Evolutionary conservation across 306 rosid species (phyloP).

Genomic region (Cajanus cajan): DNA sequence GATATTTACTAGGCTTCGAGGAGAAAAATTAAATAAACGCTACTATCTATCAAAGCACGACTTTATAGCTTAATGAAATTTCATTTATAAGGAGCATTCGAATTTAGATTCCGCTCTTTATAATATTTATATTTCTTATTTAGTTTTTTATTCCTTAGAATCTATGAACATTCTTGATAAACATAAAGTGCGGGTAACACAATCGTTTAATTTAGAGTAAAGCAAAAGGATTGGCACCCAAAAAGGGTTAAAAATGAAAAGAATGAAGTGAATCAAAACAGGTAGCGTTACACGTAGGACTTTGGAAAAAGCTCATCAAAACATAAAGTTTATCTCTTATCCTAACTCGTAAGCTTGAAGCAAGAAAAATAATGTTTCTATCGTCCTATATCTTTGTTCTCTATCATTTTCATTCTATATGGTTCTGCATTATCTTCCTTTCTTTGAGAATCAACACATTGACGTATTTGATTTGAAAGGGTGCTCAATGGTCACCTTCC

Average conservation of each 20-base stretch:
- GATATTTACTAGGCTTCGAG: background rate
- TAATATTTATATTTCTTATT: background rate
- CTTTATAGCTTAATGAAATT: background rate
- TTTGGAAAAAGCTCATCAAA: background rate
- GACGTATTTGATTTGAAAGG: slow-evolving; percentile 25
- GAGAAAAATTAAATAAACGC: background rate
- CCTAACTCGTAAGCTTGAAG: slow-evolving; percentile 2
- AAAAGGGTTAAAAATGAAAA: background rate
- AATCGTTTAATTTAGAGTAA: background rate
- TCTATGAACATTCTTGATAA: background rate
- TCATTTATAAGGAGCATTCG: background rate
- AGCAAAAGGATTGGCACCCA: slow-evolving; percentile 3
- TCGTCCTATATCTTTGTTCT: background rate
- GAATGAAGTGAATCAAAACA: background rate
- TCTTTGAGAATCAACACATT: background rate
- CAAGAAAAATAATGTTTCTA: background rate
- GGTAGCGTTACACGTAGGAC: background rate
- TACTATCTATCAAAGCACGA: background rate
- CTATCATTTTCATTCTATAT: background rate
- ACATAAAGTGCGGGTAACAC: background rate
- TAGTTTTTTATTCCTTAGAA: background rate
- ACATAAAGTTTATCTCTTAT: background rate
- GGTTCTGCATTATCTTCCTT: background rate
- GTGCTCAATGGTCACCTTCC: background rate
- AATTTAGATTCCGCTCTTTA: background rate